phyloP scores from a whole-genome alignment of 2,329 filamentous ascomycete species.

The Sarocladium brachiariae region DNA sequence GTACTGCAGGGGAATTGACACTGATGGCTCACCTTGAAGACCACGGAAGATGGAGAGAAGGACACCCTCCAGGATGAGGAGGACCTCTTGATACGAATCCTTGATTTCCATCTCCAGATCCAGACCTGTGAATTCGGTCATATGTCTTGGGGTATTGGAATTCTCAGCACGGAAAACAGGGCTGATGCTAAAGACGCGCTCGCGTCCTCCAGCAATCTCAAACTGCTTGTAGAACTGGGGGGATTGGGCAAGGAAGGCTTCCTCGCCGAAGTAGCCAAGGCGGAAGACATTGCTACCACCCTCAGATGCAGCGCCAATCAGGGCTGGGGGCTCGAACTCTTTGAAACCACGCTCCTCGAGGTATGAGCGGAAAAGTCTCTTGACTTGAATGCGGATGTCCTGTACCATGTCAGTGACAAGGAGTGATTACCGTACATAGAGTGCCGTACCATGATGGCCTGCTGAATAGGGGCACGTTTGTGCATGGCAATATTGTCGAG shows the following conservation, averaged over 20 bases:
- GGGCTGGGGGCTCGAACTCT: constrained; percentile 81
- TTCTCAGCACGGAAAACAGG: constrained; percentile 84
- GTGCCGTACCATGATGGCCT: constrained; percentile 69
- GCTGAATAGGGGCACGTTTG: constrained; percentile 83
- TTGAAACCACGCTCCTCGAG: constrained; percentile 69
- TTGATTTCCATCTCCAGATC: constrained; percentile 89
- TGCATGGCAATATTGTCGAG: constrained; percentile 91
- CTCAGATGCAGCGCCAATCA: constrained; percentile 86
- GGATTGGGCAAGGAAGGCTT: constrained; percentile 72
- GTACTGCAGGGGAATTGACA: too few relatives aligned
- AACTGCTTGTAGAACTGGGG: constrained; percentile 87
- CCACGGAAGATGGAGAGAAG: constrained; percentile 74
- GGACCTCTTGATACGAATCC: constrained; percentile 69
- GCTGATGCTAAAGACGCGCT: constrained; percentile 71
- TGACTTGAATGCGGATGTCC: constrained; percentile 46
- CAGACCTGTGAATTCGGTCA: constrained; percentile 71
- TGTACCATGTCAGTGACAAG: not conserved
- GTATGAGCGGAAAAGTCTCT: constrained; percentile 70
- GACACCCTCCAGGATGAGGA: constrained; percentile 64
- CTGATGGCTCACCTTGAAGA: constrained; percentile 35
- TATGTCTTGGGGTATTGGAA: constrained; percentile 75
- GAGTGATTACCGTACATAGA: too few relatives aligned
- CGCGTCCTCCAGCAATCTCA: constrained; percentile 71
- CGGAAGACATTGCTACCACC: constrained; percentile 89
- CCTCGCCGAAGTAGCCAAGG: constrained; percentile 80